phyloP scores from a whole-genome alignment of 495 filamentous ascomycete genomes.

The Acidiella bohemica region DNA sequence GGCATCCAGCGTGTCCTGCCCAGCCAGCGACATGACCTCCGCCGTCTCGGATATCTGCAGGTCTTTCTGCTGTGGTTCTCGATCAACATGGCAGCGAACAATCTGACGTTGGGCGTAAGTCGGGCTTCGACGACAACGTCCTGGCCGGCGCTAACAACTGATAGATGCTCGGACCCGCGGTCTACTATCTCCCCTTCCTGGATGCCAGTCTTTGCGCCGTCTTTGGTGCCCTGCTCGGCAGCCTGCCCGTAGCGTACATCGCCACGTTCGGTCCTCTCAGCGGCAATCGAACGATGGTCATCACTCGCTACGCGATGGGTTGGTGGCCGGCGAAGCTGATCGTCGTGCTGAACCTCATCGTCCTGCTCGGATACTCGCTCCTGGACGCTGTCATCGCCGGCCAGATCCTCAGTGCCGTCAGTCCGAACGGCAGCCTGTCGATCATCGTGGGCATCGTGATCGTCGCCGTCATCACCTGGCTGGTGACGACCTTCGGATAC shows the following conservation, averaged over 20 bases:
- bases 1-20: conserved; percentile 54
- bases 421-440: conserved; percentile 43
- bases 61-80: conserved; percentile 58
- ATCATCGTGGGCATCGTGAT: conserved; percentile 59
- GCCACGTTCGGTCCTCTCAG: conserved; percentile 58
- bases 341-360: conserved; percentile 55
- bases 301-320: conserved; percentile 61
- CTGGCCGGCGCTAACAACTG: neutral
- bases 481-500: conserved; percentile 61
- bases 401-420: conserved; percentile 62
- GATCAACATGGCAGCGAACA: conserved; percentile 64
- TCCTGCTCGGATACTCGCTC: conserved; percentile 58
- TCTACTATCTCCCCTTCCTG: conserved; percentile 54
- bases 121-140: no score
- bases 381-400: conserved; percentile 60
- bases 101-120: conserved; percentile 48
- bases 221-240: conserved; percentile 45
- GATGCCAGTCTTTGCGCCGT: conserved; percentile 54
- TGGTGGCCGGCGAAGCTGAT: conserved; percentile 70
- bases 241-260: conserved; percentile 49
- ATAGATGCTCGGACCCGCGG: conserved; percentile 37
- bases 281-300: conserved; percentile 60
- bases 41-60: conserved; percentile 49
- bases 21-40: conserved; percentile 46
- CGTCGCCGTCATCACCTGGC: conserved; percentile 50